These are phyloP conservation scores for Pyricularia pennisetigena DNA, from an alignment of 2,329 filamentous ascomycete species.

Conservation along the genomic window DNA sequence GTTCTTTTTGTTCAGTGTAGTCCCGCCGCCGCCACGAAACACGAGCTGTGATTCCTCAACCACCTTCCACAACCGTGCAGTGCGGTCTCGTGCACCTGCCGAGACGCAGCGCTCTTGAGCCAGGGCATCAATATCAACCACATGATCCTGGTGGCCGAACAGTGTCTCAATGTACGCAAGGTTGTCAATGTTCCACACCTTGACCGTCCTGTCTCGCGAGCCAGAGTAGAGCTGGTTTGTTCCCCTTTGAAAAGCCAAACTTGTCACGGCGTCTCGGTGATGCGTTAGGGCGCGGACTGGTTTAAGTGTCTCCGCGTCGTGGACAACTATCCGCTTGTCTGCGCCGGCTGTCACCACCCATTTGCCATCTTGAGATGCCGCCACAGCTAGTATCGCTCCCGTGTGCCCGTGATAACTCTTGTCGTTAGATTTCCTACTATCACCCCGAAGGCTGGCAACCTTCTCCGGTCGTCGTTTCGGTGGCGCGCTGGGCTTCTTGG, in stretches of 20 bases:
- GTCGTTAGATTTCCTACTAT: conserved; percentile 49
- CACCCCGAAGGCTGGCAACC: conserved; percentile 53
- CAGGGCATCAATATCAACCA: conserved; percentile 74
- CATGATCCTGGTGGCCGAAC: conserved; percentile 89
- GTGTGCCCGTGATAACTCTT: conserved; percentile 67
- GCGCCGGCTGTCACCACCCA: conserved; percentile 84
- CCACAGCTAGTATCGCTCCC: conserved; percentile 70
- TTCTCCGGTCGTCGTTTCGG: conserved; percentile 53
- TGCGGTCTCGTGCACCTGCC: conserved; percentile 84
- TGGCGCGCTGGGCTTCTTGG: conserved; percentile 46
- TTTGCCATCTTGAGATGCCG: conserved; percentile 80
- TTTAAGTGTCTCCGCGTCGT: conserved; percentile 70
- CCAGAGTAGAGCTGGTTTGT: conserved; percentile 90
- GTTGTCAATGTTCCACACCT: conserved; percentile 89
- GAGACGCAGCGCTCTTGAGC: conserved; percentile 83
- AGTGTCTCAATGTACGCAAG: conserved; percentile 91
- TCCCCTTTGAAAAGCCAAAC: conserved; percentile 73
- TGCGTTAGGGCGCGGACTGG: conserved; percentile 81
- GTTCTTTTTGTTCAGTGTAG: conserved; percentile 25
- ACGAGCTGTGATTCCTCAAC: conserved; percentile 92
- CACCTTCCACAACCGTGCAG: conserved; percentile 91
- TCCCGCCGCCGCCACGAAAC: conserved; percentile 71
- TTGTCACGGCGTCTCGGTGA: conserved; percentile 80
- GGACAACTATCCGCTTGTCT: conserved; percentile 78
- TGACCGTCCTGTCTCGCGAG: conserved; percentile 85